Percentiles rank a stretch among this genome's conserved stretches.
These are phyloP conservation scores for Microcos paniculata DNA, from an alignment of 345 rosid species.

Conservation along the genomic window DNA sequence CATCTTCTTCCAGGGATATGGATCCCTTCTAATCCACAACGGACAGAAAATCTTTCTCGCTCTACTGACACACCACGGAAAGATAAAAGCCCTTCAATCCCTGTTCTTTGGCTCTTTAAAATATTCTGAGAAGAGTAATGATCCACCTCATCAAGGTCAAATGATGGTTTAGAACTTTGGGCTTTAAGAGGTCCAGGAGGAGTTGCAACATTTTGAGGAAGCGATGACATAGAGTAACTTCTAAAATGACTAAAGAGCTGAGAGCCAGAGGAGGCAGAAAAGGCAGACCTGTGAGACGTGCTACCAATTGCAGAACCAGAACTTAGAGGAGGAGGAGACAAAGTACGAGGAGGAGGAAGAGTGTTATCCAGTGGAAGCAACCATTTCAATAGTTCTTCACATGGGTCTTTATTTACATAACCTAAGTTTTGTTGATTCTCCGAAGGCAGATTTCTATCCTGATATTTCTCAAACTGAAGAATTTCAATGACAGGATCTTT, in stretches of 20 bases:
- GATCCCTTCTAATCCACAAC: slow-evolving; percentile 94
- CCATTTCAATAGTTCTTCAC: slow-evolving; percentile 84
- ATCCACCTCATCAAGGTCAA: slow-evolving; percentile 81
- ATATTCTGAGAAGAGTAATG: slow-evolving; percentile 54
- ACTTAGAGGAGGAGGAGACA: slow-evolving; percentile 55
- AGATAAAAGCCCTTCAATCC: slow-evolving; percentile 69
- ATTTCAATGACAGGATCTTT: slow-evolving; percentile 91
- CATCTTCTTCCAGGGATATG: slow-evolving; percentile 91
- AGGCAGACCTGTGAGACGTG: slow-evolving; percentile 49
- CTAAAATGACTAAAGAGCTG: slow-evolving; percentile 85
- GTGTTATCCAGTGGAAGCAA: slow-evolving; percentile 87
- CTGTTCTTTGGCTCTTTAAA: slow-evolving; percentile 42
- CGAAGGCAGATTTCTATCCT: slow-evolving; percentile 32
- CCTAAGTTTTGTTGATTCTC: slow-evolving; percentile 37
- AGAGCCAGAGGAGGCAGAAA: slow-evolving; percentile 60
- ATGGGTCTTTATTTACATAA: slow-evolving; percentile 54
- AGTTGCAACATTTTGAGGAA: slow-evolving; percentile 72
- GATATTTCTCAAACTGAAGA: slow-evolving; percentile 91
- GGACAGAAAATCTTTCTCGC: slow-evolving; percentile 84
- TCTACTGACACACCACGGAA: slow-evolving; percentile 87
- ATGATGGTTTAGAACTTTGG: slow-evolving; percentile 71
- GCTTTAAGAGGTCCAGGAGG: slow-evolving; percentile 54
- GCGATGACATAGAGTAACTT: slow-evolving; percentile 97
- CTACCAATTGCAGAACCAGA: slow-evolving; percentile 57
- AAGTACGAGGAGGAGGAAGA: slow-evolving; percentile 49